Base-by-base conservation (phyloP, 78 protist species). In the Polysphondylium violaceum region DNA sequence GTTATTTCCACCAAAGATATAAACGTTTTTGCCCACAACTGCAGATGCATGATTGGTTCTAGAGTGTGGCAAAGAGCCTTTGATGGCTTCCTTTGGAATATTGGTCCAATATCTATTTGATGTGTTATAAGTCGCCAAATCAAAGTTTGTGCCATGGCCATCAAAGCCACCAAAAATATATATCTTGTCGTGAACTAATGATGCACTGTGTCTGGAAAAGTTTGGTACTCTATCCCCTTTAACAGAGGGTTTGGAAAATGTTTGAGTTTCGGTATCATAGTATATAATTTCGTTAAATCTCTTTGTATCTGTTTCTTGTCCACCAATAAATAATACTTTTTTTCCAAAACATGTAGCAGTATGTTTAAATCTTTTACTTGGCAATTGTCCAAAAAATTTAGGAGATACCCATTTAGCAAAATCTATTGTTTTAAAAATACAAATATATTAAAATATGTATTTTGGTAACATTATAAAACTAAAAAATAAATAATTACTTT, bases 91-190 rank as follows among this genome's bases (percentile, higher is more conserved):
- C 25, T 88, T 88, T 53, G 78, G 79, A 23, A 69, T 67, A 21
- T 87, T 68, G 23, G 65, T 47, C 86, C 94, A 75, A 41, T 40
- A 23, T 21, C 75, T 60, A 31, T 16, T 69, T 17, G 14, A 27
- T 17, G 94, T 53, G 25, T 88, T 77, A 71, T 47, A 88, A 7
- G 63, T 51, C 2, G 87, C 78, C 25, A 88, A 47, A 35, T 88
- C 85, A 72, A 75, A 88, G 65, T 77, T 69, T 17, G 76, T 68
- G 27, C 85, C 76, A 33, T 69, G 63, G 19, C 94, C 94, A 77
- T 88, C 94, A 29, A 77, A 88, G 19, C 94, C 94, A 60, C 94
- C 94, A 53, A 88, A 88, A 23, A 88, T 47, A 33, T 64, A 88
- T 11, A 88, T 61, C 11, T 59, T 88, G 1, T 77, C 63, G 44